Base-by-base conservation (phyloP, 202 grass and related monocot genomes). In the Setaria viridis region DNA sequence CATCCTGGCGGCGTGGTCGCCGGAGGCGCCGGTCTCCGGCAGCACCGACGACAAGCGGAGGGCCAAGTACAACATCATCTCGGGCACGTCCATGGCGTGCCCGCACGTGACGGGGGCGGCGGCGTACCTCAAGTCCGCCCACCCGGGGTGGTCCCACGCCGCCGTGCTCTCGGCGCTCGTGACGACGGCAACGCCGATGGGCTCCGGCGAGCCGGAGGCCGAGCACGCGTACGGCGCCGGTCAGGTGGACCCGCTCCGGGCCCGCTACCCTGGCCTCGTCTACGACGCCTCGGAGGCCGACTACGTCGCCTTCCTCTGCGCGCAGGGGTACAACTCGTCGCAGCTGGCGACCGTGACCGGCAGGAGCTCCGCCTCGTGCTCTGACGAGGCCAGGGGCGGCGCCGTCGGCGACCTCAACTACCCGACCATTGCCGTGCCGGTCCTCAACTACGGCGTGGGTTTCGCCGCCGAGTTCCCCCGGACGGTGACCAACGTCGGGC, bases 41-140 rank as follows among this genome's bases (percentile, higher is more conserved):
- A 10, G 0, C 3, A 1, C 2, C 0, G 5, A 5, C 3, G 80
- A 87, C 56, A 20, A 29, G 5, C 53, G 74, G 0, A 20, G 32
- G 7, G 14, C 21, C 34, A 29, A 45, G 4, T 91, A 55, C 79
- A 88, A 82, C 64, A 42, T 88, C 74, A 30, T 91, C 45, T 88
- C 85, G 9, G 86, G 90, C 30, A 91, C 90, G 80, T 91, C 90
- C 33, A 91, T 91, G 90, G 49, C 90, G 70, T 88, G 82, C 82
- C 86, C 90, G 12, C 90, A 91, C 70, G 86, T 84, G 29, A 82
- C 80, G 2, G 90, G 86, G 19, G 65, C 84, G 21, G 86, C 67
- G 1, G 90, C 86, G 39, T 69, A 64, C 51, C 66, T 91, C 48
- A 91, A 91, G 91, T 87, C 86, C 0, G 46, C 54, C 14, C 82